Evolutionary conservation across 305 asterid genomes (phyloP), one percentile per base, ranked within the genome.

Genomic region (Coffea humblotiana): DNA sequence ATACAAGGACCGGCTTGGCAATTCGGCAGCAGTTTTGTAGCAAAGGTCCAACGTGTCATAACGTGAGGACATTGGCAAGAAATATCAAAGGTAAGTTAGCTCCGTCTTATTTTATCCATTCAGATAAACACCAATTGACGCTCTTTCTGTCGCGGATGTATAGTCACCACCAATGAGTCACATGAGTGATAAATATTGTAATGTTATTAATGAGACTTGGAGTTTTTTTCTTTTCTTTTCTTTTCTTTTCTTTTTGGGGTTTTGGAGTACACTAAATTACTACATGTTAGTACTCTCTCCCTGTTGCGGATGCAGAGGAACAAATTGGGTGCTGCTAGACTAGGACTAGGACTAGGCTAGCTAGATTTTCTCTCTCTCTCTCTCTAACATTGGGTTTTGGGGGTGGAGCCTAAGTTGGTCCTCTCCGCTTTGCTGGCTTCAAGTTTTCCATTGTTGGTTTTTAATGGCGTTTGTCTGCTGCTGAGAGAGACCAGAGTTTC

Each of bases 341-440:
- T 32, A 32, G 32, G 32, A 32, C 32, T 32, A 32, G 32, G 32
- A 32, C 32, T 32, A 32, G 32, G 54, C 54, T 84, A 84, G 80
- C 83, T 79, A 78, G 85, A 80, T 80, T 83, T 79, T 86, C 84
- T 72, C 79, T 80, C 75, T 80, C 79, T 13, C 29, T 19, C 25
- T 58, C 25, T 19, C 64, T 58, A 68, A 79, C 81, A 63, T 82
- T 60, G 83, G 74, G 40, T 19, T 16, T 21, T 35, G 35, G 32
- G 49, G 48, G 92, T 91, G 97, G 98, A 84, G 85, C 96, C 98
- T 95, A 83, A 79, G 74, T 83, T 85, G 93, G 95, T 92, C 97
- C 91, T 81, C 91, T 81, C 76, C 87, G 92, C 96, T 86, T 88
- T 83, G 97, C 95, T 92, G 97, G 91, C 91, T 90, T 75, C 78